Percentiles rank a stretch among this genome's conserved stretches.
These are phyloP conservation scores for Cyphellophora europaea DNA, from an alignment of 2,329 filamentous ascomycete species.

Conservation along the genomic window DNA sequence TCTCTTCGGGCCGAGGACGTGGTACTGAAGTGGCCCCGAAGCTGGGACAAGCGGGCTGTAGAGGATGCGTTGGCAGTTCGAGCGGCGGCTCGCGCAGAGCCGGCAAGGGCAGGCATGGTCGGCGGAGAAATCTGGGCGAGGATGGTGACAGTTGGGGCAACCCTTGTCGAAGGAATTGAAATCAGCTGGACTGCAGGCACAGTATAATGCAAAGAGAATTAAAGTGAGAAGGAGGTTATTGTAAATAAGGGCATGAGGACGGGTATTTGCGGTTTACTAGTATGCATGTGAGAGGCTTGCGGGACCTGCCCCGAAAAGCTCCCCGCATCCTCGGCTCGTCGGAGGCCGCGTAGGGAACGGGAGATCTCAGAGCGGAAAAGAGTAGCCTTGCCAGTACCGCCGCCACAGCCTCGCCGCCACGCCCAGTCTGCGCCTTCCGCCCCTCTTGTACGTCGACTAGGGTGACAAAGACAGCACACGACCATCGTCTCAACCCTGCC, in stretches of 20 bases:
- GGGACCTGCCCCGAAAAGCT: neutral
- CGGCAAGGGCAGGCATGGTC: conserved; percentile 9
- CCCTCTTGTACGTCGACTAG: too few species aligned
- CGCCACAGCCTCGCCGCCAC: neutral
- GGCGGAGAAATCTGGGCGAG: too few species aligned
- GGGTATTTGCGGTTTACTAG: neutral
- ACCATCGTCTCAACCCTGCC: too few species aligned
- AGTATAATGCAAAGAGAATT: too few species aligned
- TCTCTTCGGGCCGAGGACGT: conserved; percentile 47
- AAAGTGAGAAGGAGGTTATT: too few species aligned
- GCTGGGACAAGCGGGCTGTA: conserved; percentile 35
- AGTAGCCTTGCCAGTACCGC: neutral
- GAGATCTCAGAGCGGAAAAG: too few species aligned
- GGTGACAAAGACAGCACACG: too few species aligned
- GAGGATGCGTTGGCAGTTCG: conserved; percentile 14
- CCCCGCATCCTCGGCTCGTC: neutral
- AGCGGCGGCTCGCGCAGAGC: conserved; percentile 10
- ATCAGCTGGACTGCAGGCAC: conserved; percentile 8
- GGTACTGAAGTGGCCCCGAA: conserved; percentile 43
- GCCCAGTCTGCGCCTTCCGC: too few species aligned
- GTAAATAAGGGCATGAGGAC: neutral
- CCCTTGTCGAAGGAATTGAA: conserved; percentile 3
- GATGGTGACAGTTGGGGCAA: too few species aligned
- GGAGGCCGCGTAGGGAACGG: neutral
- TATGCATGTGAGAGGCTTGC: neutral